Evolutionary conservation across 371 early-diverging fungal species (phyloP).

Genomic region (Batrachochytrium dendrobatidis): DNA sequence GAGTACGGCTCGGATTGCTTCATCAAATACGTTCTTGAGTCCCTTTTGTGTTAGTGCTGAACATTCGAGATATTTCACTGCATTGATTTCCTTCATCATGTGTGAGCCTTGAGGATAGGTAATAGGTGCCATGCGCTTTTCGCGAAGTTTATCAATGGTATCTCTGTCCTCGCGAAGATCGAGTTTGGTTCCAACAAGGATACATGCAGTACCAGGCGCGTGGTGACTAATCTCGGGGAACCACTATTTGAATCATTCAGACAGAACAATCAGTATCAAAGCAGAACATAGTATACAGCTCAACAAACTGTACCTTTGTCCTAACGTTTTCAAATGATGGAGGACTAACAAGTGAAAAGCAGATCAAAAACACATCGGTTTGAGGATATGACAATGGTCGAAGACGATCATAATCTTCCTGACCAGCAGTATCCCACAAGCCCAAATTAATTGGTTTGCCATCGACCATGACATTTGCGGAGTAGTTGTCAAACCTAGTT

Average conservation of each 20-base stretch:
- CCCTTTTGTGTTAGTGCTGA: slow-evolving; percentile 98
- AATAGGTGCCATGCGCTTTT: slow-evolving; percentile 86
- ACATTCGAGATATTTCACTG: slow-evolving; percentile 94
- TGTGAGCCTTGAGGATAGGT: slow-evolving; percentile 80
- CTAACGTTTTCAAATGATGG: slow-evolving; percentile 76
- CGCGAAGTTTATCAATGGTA: slow-evolving; percentile 76
- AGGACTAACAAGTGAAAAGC: slow-evolving; percentile 71
- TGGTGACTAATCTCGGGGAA: slow-evolving; percentile 92
- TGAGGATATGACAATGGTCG: slow-evolving; percentile 81
- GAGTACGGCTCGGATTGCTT: slow-evolving; percentile 94
- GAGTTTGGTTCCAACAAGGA: slow-evolving; percentile 97
- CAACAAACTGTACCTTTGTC: slow-evolving; percentile 65
- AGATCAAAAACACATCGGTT: slow-evolving; percentile 82
- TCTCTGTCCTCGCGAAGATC: slow-evolving; percentile 93
- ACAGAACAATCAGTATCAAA: neutral
- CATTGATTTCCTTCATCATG: slow-evolving; percentile 85
- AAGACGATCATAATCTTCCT: slow-evolving; percentile 80
- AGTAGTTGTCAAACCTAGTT: slow-evolving; percentile 74
- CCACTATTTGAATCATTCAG: slow-evolving; percentile 56
- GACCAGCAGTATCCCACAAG: slow-evolving; percentile 91
- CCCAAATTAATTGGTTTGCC: slow-evolving; percentile 72
- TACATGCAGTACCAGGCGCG: slow-evolving; percentile 88
- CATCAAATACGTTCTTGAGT: slow-evolving; percentile 96
- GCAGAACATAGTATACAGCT: neutral
- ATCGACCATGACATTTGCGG: slow-evolving; percentile 69